Conservation (phyloP, 306 rosid genomes). For the Rosa chinensis region DNA sequence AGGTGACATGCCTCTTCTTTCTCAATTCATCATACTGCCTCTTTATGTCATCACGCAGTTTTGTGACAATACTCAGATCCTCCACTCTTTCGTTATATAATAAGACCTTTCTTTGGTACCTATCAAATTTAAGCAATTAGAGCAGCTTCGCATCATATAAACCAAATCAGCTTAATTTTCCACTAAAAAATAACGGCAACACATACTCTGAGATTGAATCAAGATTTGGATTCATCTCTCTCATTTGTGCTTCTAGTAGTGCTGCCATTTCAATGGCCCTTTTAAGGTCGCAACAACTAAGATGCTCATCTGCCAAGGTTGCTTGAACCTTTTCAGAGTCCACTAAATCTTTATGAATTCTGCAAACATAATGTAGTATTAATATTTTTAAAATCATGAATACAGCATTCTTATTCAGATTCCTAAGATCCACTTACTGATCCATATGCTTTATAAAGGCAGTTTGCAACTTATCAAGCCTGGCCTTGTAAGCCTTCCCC, state of each 20-base stretch:
- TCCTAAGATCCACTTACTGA: slow-evolving; percentile 55
- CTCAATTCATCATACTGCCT: slow-evolving; percentile 84
- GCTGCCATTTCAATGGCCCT: slow-evolving; percentile 68
- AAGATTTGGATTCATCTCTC: slow-evolving; percentile 95
- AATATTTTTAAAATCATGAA: neutral
- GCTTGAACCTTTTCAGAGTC: slow-evolving; percentile 78
- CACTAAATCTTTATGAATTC: slow-evolving; percentile 79
- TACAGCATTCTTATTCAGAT: neutral
- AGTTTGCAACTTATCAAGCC: slow-evolving; percentile 68
- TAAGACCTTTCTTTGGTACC: slow-evolving; percentile 68
- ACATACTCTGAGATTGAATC: slow-evolving; percentile 89
- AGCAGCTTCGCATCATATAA: slow-evolving; percentile 24
- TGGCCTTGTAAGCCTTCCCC: slow-evolving; percentile 69
- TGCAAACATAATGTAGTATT: slow-evolving; percentile 30
- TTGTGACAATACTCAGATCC: slow-evolving; percentile 72
- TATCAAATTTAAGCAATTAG: slow-evolving; percentile 27
- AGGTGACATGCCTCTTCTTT: slow-evolving; percentile 63
- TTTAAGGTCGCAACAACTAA: slow-evolving; percentile 60
- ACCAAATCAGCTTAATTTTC: slow-evolving; percentile 4
- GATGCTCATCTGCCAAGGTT: slow-evolving; percentile 53
- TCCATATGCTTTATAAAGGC: slow-evolving; percentile 71
- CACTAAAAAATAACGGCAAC: neutral
- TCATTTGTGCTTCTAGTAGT: slow-evolving; percentile 75
- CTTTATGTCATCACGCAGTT: slow-evolving; percentile 75
- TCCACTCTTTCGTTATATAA: slow-evolving; percentile 77